Conservation (phyloP, 1,284 basidiomycete genomes). For the Cutaneotrichosporon sp. region DNA sequence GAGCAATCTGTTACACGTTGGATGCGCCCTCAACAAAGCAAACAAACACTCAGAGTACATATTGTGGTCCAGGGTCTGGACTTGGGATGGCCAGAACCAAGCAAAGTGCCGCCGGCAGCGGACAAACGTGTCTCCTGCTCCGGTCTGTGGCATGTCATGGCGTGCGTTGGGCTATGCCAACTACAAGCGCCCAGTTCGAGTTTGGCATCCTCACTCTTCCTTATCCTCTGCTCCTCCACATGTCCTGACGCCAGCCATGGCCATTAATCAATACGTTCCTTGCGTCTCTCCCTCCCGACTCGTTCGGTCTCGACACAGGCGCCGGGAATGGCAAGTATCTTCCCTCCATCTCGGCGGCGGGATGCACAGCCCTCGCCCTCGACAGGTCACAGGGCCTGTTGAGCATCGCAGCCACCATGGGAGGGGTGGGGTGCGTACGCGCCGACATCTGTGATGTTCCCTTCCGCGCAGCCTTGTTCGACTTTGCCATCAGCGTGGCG, state of each 20-base stretch:
- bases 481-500: slow-evolving; percentile 91
- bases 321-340: slow-evolving; percentile 98
- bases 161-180: no score
- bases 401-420: slow-evolving; percentile 65
- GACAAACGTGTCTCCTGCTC: not conserved
- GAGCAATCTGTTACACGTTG: not conserved
- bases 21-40: not conserved
- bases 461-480: slow-evolving; percentile 74
- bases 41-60: not conserved
- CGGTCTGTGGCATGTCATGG: not conserved
- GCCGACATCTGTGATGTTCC: slow-evolving; percentile 65
- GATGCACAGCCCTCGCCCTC: slow-evolving; percentile 65
- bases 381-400: slow-evolving; percentile 77
- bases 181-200: not conserved
- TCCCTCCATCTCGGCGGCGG: slow-evolving; percentile 57
- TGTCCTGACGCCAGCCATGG: slow-evolving; percentile 71
- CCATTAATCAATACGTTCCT: slow-evolving; percentile 85
- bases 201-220: not conserved
- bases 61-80: not conserved
- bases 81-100: not conserved
- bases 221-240: not conserved
- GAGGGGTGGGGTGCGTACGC: slow-evolving; percentile 42
- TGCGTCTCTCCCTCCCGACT: slow-evolving; percentile 68
- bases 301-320: slow-evolving; percentile 88
- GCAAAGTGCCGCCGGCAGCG: not conserved